Conservation (phyloP, 1,284 basidiomycete species). For the Coriolopsis trogii region DNA sequence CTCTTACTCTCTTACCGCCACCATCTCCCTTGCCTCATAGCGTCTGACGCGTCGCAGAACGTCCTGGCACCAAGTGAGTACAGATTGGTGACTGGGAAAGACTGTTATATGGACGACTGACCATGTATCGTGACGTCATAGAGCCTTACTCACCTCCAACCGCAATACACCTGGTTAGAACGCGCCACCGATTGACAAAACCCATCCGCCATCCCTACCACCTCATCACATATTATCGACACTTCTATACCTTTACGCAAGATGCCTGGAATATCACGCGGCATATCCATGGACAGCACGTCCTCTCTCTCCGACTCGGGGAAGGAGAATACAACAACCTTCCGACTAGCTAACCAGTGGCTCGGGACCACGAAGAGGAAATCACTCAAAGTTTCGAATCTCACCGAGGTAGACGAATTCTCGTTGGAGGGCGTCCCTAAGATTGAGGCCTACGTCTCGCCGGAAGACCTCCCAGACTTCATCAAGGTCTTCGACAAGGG, state of each 20-base stretch:
- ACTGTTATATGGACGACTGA: no score
- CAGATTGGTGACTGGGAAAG: no score
- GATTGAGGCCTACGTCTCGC: constrained; percentile 33
- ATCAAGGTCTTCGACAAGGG: constrained; percentile 32
- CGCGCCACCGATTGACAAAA: no score
- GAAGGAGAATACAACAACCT: neutral
- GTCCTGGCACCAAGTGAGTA: no score
- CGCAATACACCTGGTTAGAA: no score
- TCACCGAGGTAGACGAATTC: no score
- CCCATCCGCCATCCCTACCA: no score
- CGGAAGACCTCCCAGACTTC: constrained; percentile 33
- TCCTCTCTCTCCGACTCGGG: constrained; percentile 1
- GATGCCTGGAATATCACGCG: neutral
- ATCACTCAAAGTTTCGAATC: no score
- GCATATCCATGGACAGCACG: neutral
- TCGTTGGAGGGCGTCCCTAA: constrained; percentile 17
- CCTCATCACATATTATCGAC: neutral
- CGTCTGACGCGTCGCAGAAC: no score
- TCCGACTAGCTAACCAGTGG: neutral
- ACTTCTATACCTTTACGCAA: neutral
- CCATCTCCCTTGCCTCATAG: no score
- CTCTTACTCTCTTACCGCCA: neutral
- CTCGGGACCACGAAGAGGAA: neutral
- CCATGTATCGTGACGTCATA: no score
- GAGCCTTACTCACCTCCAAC: no score